These are phyloP conservation scores for Pleurotus ostreatus DNA, from an alignment of 768 basidiomycete species.

Conservation along the genomic window DNA sequence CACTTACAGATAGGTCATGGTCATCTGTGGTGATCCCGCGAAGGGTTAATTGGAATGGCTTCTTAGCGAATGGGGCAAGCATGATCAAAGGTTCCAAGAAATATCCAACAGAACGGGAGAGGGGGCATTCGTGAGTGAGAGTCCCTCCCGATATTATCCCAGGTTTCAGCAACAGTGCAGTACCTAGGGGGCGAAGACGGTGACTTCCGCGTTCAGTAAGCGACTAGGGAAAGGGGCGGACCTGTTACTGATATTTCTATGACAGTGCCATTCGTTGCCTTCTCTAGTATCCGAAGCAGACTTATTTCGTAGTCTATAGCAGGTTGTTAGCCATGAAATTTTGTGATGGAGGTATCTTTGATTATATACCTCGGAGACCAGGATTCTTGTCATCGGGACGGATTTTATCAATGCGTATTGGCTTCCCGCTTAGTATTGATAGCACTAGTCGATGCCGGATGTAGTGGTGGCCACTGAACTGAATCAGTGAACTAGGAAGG, in stretches of 20 bases:
- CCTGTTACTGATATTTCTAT: slow-evolving; percentile 98
- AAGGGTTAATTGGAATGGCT: slow-evolving; percentile 73
- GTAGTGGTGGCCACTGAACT: slow-evolving; percentile 78
- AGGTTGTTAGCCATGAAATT: neutral
- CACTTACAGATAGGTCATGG: slow-evolving; percentile 78
- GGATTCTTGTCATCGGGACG: slow-evolving; percentile 92
- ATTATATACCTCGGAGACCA: slow-evolving; percentile 73
- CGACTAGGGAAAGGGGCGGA: slow-evolving; percentile 20
- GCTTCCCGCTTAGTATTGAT: slow-evolving; percentile 85
- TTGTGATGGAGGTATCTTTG: slow-evolving; percentile 4
- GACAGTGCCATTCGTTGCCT: slow-evolving; percentile 87
- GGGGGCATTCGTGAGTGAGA: slow-evolving; percentile 82
- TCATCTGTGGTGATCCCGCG: slow-evolving; percentile 92
- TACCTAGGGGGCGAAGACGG: slow-evolving; percentile 50
- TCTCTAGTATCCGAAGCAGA: slow-evolving; percentile 82
- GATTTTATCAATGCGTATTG: slow-evolving; percentile 82
- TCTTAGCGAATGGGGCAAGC: slow-evolving; percentile 92
- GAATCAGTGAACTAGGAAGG: slow-evolving; percentile 34
- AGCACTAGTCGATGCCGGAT: slow-evolving; percentile 83
- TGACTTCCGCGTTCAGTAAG: neutral
- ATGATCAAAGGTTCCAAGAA: slow-evolving; percentile 89
- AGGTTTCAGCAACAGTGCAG: slow-evolving; percentile 87
- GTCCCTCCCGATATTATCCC: slow-evolving; percentile 85
- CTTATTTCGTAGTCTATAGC: slow-evolving; percentile 86
- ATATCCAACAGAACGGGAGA: slow-evolving; percentile 88